phyloP scores from a whole-genome alignment of 495 filamentous ascomycete genomes.

The Xylaria nigripes region DNA sequence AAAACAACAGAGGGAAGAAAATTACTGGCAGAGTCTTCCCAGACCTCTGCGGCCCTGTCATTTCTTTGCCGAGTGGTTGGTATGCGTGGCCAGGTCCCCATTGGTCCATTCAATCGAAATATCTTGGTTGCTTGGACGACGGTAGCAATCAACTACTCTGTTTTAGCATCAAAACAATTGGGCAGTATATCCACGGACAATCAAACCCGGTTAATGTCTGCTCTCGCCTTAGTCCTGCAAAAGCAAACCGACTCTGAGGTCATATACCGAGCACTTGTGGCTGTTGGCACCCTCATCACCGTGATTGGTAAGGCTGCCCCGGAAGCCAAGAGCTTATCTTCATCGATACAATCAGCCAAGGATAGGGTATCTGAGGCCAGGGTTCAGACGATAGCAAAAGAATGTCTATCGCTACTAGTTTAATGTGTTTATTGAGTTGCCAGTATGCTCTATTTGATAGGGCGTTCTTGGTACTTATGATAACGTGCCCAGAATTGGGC shows the following conservation, averaged over 20 bases:
- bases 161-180: conserved; percentile 38
- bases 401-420: conserved; percentile 47
- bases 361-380: conserved; percentile 41
- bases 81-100: conserved; percentile 39
- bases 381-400: conserved; percentile 48
- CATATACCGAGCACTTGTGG: conserved; percentile 73
- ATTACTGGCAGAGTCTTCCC: conserved; percentile 51
- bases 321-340: conserved; percentile 29
- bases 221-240: conserved; percentile 53
- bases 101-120: conserved; percentile 63
- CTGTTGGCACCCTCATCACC: conserved; percentile 65
- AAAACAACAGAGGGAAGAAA: conserved; percentile 60
- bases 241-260: conserved; percentile 70
- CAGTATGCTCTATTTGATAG: not conserved
- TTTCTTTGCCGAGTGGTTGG: conserved; percentile 37
- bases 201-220: conserved; percentile 26
- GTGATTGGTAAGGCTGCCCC: conserved; percentile 40
- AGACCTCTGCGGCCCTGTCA: conserved; percentile 34
- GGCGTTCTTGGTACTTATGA: not conserved
- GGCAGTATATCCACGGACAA: conserved; percentile 20
- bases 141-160: conserved; percentile 76
- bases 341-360: conserved; percentile 19
- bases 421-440: not conserved
- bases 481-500: no score
- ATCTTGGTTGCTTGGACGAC: conserved; percentile 74